phyloP scores from a whole-genome alignment of 805 yeast species.

The Candida maris region DNA sequence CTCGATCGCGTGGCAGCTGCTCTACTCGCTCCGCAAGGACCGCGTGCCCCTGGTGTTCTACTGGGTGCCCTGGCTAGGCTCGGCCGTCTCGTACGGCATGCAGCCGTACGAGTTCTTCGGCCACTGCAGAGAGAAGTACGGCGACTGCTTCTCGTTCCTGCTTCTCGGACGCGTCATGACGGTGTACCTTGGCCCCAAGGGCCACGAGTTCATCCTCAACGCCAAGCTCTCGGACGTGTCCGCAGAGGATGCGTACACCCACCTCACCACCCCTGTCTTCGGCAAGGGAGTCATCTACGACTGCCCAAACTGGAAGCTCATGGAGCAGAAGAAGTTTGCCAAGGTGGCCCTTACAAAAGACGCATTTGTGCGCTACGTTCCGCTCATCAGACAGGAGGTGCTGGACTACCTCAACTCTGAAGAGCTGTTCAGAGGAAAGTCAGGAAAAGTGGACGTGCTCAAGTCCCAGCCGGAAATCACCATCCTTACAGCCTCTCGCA shows the following conservation, averaged over 20 bases:
- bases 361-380: conserved; percentile 81
- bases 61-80: conserved; percentile 95
- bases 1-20: conserved; percentile 61
- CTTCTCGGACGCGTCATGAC: conserved; percentile 91
- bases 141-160: conserved; percentile 90
- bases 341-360: conserved; percentile 85
- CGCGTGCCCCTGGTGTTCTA: conserved; percentile 88
- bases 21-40: conserved; percentile 70
- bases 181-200: conserved; percentile 94
- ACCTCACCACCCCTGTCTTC: conserved; percentile 98
- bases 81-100: conserved; percentile 86
- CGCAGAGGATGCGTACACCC: conserved; percentile 95
- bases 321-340: conserved; percentile 98
- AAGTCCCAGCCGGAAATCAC: conserved; percentile 91
- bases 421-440: conserved; percentile 40
- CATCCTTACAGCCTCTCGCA: conserved; percentile 91
- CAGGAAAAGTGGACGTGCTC: conserved; percentile 65
- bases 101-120: conserved; percentile 89
- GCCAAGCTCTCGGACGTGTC: conserved; percentile 85
- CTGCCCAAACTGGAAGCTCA: conserved; percentile 86
- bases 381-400: conserved; percentile 79
- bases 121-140: conserved; percentile 73
- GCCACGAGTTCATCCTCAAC: conserved; percentile 93
- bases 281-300: conserved; percentile 98
- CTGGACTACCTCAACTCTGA: conserved; percentile 57